Conservation (phyloP, 176 grass and related monocot species). For the Tillandsia fasciculata region DNA sequence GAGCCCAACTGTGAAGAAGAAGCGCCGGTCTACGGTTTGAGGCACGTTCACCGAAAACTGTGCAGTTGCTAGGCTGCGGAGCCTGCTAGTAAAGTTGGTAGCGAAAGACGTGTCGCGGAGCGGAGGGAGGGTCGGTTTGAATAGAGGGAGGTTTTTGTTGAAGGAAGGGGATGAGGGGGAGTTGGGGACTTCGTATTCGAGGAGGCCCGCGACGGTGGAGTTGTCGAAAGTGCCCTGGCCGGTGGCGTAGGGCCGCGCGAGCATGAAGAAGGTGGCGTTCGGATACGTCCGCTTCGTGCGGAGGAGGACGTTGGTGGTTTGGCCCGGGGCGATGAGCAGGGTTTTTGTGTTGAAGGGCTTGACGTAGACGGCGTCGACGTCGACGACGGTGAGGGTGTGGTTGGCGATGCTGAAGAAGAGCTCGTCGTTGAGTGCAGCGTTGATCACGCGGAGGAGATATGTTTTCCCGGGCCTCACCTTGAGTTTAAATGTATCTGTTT, state of each 20-base stretch:
- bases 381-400: constrained; percentile 66
- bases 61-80: constrained; percentile 57
- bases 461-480: constrained; percentile 59
- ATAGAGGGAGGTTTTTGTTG: constrained; percentile 26
- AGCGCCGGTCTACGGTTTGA: constrained; percentile 30
- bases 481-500: constrained; percentile 42
- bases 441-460: constrained; percentile 73
- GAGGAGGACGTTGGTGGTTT: constrained; percentile 70
- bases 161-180: not conserved
- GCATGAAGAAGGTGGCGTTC: constrained; percentile 42
- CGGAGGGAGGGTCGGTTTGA: constrained; percentile 29
- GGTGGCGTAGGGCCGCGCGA: constrained; percentile 45
- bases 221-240: constrained; percentile 67
- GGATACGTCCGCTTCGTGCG: constrained; percentile 20
- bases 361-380: constrained; percentile 66
- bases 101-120: constrained; percentile 57
- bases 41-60: constrained; percentile 58
- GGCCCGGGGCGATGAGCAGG: constrained; percentile 53
- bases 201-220: constrained; percentile 66
- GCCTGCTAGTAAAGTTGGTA: constrained; percentile 40
- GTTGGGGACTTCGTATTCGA: constrained; percentile 44
- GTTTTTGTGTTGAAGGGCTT: constrained; percentile 52
- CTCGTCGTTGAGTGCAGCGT: constrained; percentile 80
- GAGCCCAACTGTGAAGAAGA: constrained; percentile 79
- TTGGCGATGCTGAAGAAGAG: constrained; percentile 80